phyloP scores from a whole-genome alignment of 2,329 filamentous ascomycete species.

The Fusarium pilosicola region DNA sequence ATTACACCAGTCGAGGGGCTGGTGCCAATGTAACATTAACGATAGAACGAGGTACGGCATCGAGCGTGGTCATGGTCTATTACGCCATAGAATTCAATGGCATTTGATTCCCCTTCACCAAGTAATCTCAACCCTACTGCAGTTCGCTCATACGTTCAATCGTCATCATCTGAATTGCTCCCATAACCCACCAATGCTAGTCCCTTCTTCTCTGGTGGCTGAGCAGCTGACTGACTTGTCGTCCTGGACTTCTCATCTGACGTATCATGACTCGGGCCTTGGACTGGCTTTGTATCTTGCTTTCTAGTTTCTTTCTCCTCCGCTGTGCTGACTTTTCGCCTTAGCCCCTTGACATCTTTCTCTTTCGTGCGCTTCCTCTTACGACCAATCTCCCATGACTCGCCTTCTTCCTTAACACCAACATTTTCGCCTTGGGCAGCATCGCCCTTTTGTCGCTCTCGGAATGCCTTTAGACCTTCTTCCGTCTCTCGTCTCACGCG shows the following conservation, averaged over 20 bases:
- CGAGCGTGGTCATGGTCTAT: conserved; percentile 14
- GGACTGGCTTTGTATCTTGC: conserved; percentile 20
- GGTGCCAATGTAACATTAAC: conserved; percentile 18
- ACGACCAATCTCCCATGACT: conserved; percentile 51
- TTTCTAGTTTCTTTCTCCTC: conserved; percentile 19
- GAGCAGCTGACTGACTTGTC: background rate
- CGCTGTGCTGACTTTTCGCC: conserved; percentile 41
- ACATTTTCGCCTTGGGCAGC: conserved; percentile 10
- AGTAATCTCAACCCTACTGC: background rate
- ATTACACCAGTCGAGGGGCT: conserved; percentile 32
- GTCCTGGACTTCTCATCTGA: conserved; percentile 16
- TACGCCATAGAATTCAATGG: conserved; percentile 28
- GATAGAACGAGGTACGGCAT: conserved; percentile 34
- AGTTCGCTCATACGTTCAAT: background rate
- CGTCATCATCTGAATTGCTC: conserved; percentile 56
- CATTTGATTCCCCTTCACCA: conserved; percentile 34
- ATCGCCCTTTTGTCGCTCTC: conserved; percentile 57
- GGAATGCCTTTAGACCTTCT: conserved; percentile 65
- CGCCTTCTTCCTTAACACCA: conserved; percentile 42
- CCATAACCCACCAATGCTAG: conserved; percentile 65
- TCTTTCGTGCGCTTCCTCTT: conserved; percentile 52
- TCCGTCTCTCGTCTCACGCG: conserved; percentile 64
- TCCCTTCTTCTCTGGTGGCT: conserved; percentile 37
- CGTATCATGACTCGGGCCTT: conserved; percentile 12
- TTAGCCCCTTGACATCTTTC: conserved; percentile 50